Percentiles rank a stretch among this genome's conserved stretches.
Evolutionary conservation across 176 grass and related monocot genomes (phyloP).

Genomic region (Cymbopogon citratus): DNA sequence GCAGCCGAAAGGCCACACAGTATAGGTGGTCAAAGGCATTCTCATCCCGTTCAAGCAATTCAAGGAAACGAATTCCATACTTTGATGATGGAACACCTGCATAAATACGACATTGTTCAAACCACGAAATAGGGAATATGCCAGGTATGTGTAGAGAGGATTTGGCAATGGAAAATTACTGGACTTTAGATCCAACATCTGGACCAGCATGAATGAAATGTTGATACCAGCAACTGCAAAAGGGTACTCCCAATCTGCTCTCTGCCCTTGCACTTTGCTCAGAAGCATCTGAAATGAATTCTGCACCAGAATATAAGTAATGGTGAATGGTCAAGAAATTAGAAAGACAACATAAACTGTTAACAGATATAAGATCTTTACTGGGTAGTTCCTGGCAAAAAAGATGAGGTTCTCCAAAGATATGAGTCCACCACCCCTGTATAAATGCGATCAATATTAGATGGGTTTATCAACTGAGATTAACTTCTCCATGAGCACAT

Average conservation of each 20-base stretch:
- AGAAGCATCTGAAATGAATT: conserved; percentile 68
- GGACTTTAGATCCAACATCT: conserved; percentile 89
- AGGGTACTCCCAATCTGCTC: conserved; percentile 92
- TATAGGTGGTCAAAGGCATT: conserved; percentile 86
- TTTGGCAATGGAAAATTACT: conserved; percentile 20
- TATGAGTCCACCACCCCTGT: conserved; percentile 82
- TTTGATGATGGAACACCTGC: conserved; percentile 63
- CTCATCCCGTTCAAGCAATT: conserved; percentile 65
- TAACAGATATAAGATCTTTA: conserved; percentile 25
- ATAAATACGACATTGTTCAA: background rate
- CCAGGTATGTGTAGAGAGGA: background rate
- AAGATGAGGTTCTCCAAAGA: conserved; percentile 95
- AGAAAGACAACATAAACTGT: background rate
- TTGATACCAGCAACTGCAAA: conserved; percentile 95
- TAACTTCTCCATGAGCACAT: background rate
- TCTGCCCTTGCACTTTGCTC: conserved; percentile 72
- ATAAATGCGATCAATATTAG: background rate
- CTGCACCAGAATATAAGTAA: conserved; percentile 25
- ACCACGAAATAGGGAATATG: background rate
- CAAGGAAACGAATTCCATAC: conserved; percentile 67
- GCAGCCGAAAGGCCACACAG: conserved; percentile 78
- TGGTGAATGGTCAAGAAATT: background rate
- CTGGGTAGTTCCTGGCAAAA: conserved; percentile 80
- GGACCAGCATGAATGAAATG: conserved; percentile 95
- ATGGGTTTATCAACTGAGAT: conserved; percentile 13